Conservation (phyloP, 345 rosid species). For the Theobroma cacao region DNA sequence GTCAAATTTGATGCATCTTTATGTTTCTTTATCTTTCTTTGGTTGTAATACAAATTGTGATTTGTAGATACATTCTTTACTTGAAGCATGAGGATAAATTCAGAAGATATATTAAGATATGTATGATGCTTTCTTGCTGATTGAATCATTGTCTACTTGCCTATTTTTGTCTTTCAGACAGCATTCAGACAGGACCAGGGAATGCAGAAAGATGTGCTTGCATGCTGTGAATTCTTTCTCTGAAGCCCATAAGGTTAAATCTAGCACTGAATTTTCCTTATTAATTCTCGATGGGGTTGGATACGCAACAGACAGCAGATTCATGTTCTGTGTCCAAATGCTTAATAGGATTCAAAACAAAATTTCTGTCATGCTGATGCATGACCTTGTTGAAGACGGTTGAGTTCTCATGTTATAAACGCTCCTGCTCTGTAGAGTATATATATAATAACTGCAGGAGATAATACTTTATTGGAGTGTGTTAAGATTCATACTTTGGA, state of each 20-base stretch:
- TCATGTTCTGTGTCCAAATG: slow-evolving; percentile 12
- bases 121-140: background rate
- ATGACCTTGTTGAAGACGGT: slow-evolving; percentile 40
- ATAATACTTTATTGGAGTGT: background rate
- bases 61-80: background rate
- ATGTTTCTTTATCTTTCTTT: background rate
- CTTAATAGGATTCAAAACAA: slow-evolving; percentile 6
- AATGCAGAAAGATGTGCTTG: slow-evolving; percentile 52
- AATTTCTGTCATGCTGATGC: slow-evolving; percentile 21
- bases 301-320: background rate
- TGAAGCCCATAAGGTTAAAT: slow-evolving; percentile 19
- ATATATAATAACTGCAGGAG: slow-evolving; percentile 12
- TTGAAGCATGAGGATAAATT: background rate
- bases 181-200: slow-evolving; percentile 27
- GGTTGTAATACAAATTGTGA: background rate
- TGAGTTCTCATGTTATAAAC: slow-evolving; percentile 17
- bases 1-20: background rate
- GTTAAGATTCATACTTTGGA: slow-evolving; percentile 1
- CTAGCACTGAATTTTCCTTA: slow-evolving; percentile 13
- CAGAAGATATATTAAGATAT: background rate
- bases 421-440: slow-evolving; percentile 9
- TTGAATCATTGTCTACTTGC: background rate
- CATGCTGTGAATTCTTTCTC: slow-evolving; percentile 21
- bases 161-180: slow-evolving; percentile 7
- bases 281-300: slow-evolving; percentile 11